Conservation (phyloP, 306 rosid species). For the Gynostemma pentaphyllum region DNA sequence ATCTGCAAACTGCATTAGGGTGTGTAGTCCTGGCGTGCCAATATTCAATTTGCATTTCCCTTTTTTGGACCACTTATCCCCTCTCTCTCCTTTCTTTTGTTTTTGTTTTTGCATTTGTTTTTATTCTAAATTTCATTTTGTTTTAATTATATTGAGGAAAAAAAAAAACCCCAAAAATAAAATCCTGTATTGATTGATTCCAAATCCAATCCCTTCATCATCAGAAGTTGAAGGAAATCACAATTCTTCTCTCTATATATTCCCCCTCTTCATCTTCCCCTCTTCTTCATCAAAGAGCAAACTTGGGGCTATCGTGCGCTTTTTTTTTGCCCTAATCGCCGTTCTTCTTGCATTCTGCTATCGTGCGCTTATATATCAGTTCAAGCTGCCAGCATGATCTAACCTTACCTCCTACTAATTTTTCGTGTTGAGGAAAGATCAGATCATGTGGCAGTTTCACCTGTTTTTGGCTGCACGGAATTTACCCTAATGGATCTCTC, state of each 20-base stretch:
- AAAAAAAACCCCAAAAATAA: neutral
- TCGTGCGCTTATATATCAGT: constrained; percentile 7
- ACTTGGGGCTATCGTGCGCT: too few species aligned
- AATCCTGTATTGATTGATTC: too few species aligned
- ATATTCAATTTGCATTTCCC: constrained; percentile 11
- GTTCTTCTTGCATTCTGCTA: neutral
- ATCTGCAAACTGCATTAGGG: constrained; percentile 7
- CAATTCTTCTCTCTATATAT: too few species aligned
- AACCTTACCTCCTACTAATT: constrained; percentile 2
- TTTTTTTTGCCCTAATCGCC: neutral
- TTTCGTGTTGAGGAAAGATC: neutral
- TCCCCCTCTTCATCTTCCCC: neutral
- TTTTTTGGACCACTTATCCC: constrained; percentile 4
- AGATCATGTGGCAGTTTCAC: constrained; percentile 12
- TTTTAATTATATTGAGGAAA: too few species aligned
- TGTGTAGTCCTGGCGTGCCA: constrained; percentile 12
- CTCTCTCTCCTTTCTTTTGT: constrained; percentile 1
- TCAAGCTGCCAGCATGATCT: constrained; percentile 16
- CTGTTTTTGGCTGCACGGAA: constrained; percentile 7
- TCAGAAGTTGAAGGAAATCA: too few species aligned
- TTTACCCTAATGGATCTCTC: neutral
- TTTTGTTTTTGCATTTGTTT: constrained; percentile 9
- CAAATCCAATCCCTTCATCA: too few species aligned
- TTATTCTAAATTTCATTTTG: constrained; percentile 3
- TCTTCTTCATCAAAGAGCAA: neutral